Evolutionary conservation across 441 rosid species (phyloP), one percentile per base, ranked within the genome.

Genomic region (Gossypium davidsonii): DNA sequence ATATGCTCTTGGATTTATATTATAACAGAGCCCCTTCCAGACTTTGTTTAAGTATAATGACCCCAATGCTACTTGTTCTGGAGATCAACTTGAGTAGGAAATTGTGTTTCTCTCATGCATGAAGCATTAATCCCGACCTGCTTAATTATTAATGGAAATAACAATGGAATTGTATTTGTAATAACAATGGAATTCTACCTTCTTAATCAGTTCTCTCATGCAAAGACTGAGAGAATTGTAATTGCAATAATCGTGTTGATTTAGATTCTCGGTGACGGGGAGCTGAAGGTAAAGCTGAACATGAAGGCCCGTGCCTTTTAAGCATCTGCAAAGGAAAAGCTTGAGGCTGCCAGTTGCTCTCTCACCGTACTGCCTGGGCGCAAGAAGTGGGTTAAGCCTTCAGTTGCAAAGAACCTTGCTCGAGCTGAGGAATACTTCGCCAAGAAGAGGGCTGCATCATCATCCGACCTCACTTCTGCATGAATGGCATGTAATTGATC

Each of bases 401-500:
- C 94, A 0, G 96, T 91, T 64, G 86, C 89, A 0, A 94, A 90
- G 89, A 90, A 93, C 76, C 82, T 86, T 9, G 92, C 97, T 8
- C 77, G 97, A 65, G 97, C 97, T 3, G 92, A 88, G 25, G 95
- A 88, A 73, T 94, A 90, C 85, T 94, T 91, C 37, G 95, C 98
- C 48, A 90, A 87, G 89, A 91, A 91, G 83, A 87, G 81, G 84
- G 97, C 96, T 26, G 91, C 86, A 0, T 83, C 86, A 10, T 23
- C 17, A 17, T 77, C 89, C 0, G 86, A 84, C 28, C 75, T 88
- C 39, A 67, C 83, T 61, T 83, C 90, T 66, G 78, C 42, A 44
- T 71, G 25, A 53, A 52, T 10, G 28, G 49, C 5, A 18, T 34
- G 49, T 21, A 70, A 70, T 21, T 70, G 31, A 37, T 37, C 9